Base-by-base conservation (phyloP, 805 yeast species). In the Pichia thaimueangensis region DNA sequence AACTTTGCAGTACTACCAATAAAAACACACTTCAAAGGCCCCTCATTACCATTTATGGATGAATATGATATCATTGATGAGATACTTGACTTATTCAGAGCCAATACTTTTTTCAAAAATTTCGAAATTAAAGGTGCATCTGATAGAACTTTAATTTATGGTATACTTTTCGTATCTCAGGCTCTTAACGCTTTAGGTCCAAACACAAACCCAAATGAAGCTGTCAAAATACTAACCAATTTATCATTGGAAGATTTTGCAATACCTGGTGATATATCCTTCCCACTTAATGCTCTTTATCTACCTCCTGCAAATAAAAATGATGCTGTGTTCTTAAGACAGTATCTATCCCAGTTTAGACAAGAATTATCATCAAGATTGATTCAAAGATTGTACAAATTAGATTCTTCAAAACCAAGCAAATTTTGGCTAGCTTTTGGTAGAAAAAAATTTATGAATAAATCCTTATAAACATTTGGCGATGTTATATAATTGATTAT, bases 341-440 rank as follows among this genome's bases (percentile, higher is more conserved):
- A 77, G 12, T 93, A 93, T 60, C 71, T 93, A 50, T 82, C 81
- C 53, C 98, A 93, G 62, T 87, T 93, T 66, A 82, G 99, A 67
- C 97, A 93, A 66, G 97, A 93, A 62, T 70, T 89, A 58, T 85
- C 94, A 12, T 74, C 76, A 51, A 74, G 98, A 49, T 74, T 93
- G 58, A 70, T 91, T 51, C 76, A 72, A 52, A 74, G 88, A 57
- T 69, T 93, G 34, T 87, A 85, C 59, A 71, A 65, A 27, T 84
- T 77, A 13, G 78, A 74, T 40, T 68, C 67, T 39, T 57, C 67
- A 9, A 58, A 56, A 16, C 97, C 98, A 30, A 83, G 91, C 54
- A 93, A 91, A 64, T 81, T 76, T 67, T 93, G 99, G 99, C 68
- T 93, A 56, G 96, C 97, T 2, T 93, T 93, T 64, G 85, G 96